These are phyloP conservation scores for Neurospora sp. DNA, from an alignment of 495 filamentous ascomycete genomes.

Conservation along the genomic window DNA sequence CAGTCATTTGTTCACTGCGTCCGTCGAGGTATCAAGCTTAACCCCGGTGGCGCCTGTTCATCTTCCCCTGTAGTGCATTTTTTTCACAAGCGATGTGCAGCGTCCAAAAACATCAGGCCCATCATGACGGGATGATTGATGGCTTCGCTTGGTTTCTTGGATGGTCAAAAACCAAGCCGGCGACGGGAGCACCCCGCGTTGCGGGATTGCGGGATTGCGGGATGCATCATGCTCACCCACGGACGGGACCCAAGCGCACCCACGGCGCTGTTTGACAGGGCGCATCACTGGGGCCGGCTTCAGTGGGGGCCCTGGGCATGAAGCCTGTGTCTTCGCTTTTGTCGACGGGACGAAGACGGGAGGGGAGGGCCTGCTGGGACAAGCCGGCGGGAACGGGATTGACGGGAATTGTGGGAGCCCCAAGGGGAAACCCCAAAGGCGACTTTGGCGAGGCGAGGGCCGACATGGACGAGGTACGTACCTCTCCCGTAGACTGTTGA, in stretches of 20 bases:
- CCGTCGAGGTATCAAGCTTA: not conserved
- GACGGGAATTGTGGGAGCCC: not conserved
- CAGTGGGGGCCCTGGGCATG: not conserved
- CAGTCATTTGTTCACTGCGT: not conserved
- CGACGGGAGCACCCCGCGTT: not conserved
- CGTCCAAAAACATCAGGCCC: not conserved
- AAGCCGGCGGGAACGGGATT: not conserved
- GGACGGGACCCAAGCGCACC: not conserved
- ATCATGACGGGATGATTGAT: not conserved
- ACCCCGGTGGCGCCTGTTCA: not conserved
- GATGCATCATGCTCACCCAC: not conserved
- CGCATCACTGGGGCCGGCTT: not conserved
- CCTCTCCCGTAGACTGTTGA: not conserved
- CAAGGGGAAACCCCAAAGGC: not conserved
- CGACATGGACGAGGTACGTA: not conserved
- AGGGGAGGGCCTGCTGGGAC: not conserved
- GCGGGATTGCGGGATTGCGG: not conserved
- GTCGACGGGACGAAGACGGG: not conserved
- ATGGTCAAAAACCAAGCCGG: not conserved
- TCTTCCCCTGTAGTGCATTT: not conserved
- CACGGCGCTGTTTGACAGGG: not conserved
- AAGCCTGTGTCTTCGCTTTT: not conserved
- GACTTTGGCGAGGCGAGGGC: not conserved
- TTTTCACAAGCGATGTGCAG: not conserved
- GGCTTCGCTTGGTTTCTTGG: not conserved